These are phyloP conservation scores for Ogataea pilisensis DNA, from an alignment of 805 yeast species.

Conservation along the genomic window DNA sequence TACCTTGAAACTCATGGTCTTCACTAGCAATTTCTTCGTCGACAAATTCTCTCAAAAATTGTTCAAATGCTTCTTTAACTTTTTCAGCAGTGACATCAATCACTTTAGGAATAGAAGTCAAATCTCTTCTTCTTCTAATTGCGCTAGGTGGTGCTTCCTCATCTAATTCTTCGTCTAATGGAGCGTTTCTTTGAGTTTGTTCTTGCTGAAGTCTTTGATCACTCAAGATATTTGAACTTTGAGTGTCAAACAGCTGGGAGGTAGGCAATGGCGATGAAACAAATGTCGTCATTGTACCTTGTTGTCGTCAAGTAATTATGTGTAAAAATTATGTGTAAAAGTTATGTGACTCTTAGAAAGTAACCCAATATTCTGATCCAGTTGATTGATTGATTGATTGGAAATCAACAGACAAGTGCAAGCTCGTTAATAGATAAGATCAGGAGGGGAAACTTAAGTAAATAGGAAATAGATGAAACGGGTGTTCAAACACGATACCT, in stretches of 20 bases:
- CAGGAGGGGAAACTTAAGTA: too few relatives aligned
- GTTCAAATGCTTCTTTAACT: conserved; percentile 87
- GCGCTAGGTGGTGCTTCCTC: conserved; percentile 25
- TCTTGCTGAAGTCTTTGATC: conserved; percentile 16
- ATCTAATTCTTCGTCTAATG: conserved; percentile 24
- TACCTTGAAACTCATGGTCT: conserved; percentile 45
- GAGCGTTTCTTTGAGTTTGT: conserved; percentile 6
- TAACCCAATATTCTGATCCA: too few relatives aligned
- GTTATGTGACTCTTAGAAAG: too few relatives aligned
- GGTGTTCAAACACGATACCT: too few relatives aligned
- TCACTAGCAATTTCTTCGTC: conserved; percentile 34
- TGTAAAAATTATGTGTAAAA: too few relatives aligned
- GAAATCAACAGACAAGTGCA: too few relatives aligned
- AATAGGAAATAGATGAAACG: too few relatives aligned
- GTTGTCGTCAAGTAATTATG: too few relatives aligned
- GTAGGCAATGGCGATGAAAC: conserved; percentile 30
- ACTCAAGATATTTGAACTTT: conserved; percentile 24
- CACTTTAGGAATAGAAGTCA: conserved; percentile 76
- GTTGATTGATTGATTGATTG: too few relatives aligned
- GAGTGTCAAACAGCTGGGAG: conserved; percentile 23
- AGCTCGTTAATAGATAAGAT: too few relatives aligned
- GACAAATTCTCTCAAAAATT: conserved; percentile 65
- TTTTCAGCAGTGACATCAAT: conserved; percentile 90
- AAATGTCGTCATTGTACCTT: conserved; percentile 24
- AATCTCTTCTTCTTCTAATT: conserved; percentile 49